Percentiles rank a stretch among this genome's conserved stretches.
phyloP scores from a whole-genome alignment of 2,329 filamentous ascomycete species.

The Grosmannia penicillata region DNA sequence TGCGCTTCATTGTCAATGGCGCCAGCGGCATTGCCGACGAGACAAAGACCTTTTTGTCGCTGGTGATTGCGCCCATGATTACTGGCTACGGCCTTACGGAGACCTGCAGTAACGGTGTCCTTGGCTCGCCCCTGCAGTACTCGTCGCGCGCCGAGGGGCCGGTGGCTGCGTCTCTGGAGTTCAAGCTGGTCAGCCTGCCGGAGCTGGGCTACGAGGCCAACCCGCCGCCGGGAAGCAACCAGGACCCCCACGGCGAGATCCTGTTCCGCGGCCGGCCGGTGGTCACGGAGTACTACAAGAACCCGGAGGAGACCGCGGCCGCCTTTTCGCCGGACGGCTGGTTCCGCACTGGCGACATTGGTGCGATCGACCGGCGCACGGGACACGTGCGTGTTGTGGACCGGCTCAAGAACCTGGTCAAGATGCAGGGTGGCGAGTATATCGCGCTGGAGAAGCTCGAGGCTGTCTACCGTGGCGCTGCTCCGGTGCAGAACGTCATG shows the following conservation, averaged over 20 bases:
- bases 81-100: slow-evolving; percentile 90
- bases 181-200: slow-evolving; percentile 82
- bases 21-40: slow-evolving; percentile 80
- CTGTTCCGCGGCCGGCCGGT: slow-evolving; percentile 71
- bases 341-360: slow-evolving; percentile 96
- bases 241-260: slow-evolving; percentile 80
- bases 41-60: slow-evolving; percentile 79
- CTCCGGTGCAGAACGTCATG: slow-evolving; percentile 76
- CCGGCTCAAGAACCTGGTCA: slow-evolving; percentile 96
- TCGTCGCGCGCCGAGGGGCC: slow-evolving; percentile 64
- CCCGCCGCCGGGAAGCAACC: slow-evolving; percentile 55
- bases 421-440: slow-evolving; percentile 90
- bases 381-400: slow-evolving; percentile 83
- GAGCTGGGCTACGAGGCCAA: slow-evolving; percentile 76
- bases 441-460: slow-evolving; percentile 95
- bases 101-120: slow-evolving; percentile 70
- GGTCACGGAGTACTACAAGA: slow-evolving; percentile 65
- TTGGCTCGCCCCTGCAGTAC: slow-evolving; percentile 76
- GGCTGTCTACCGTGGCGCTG: slow-evolving; percentile 68
- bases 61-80: slow-evolving; percentile 90
- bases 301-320: slow-evolving; percentile 71
- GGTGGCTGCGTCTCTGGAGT: slow-evolving; percentile 60
- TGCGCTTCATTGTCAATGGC: slow-evolving; percentile 88
- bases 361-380: slow-evolving; percentile 58
- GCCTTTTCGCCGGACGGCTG: slow-evolving; percentile 72